phyloP scores from a whole-genome alignment of 2,329 filamentous ascomycete species.

The Penicillium sp. region DNA sequence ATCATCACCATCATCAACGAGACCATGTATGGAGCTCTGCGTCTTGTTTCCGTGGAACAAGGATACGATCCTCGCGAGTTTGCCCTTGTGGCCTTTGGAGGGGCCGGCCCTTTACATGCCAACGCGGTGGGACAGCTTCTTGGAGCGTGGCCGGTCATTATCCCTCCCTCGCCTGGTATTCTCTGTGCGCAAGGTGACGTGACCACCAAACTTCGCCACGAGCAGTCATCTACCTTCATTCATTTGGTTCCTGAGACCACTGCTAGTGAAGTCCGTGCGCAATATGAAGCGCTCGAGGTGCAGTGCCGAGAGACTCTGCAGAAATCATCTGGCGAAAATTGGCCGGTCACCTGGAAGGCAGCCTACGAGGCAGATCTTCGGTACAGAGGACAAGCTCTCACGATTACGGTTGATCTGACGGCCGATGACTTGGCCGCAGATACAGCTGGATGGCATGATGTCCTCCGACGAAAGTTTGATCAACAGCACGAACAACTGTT shows the following conservation, averaged over 20 bases:
- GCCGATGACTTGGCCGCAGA: constrained; percentile 34
- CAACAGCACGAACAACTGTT: constrained; percentile 48
- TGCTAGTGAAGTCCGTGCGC: constrained; percentile 31
- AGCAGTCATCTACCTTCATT: constrained; percentile 49
- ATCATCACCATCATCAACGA: constrained; percentile 53
- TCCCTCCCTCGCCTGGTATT: constrained; percentile 51
- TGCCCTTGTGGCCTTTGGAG: constrained; percentile 52
- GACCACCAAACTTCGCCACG: constrained; percentile 50
- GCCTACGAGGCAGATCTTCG: constrained; percentile 48
- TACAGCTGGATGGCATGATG: constrained; percentile 28
- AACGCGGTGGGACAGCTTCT: constrained; percentile 52
- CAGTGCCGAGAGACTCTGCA: constrained; percentile 41
- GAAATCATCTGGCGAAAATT: constrained; percentile 32
- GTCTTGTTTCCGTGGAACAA: constrained; percentile 53
- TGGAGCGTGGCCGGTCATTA: constrained; percentile 53
- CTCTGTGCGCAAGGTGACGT: constrained; percentile 53
- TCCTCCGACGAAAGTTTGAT: constrained; percentile 43
- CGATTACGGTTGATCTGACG: constrained; percentile 36
- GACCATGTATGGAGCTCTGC: constrained; percentile 52
- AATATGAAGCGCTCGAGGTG: constrained; percentile 38
- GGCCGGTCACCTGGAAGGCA: constrained; percentile 30
- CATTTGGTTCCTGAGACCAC: constrained; percentile 40
- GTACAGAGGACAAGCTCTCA: constrained; percentile 49
- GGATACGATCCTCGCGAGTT: constrained; percentile 53
- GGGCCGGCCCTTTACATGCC: constrained; percentile 52